A percentile compares a stretch with the other conserved stretches of the same genome.
Conservation (phyloP, 345 rosid genomes). For the Acer saccharum region DNA sequence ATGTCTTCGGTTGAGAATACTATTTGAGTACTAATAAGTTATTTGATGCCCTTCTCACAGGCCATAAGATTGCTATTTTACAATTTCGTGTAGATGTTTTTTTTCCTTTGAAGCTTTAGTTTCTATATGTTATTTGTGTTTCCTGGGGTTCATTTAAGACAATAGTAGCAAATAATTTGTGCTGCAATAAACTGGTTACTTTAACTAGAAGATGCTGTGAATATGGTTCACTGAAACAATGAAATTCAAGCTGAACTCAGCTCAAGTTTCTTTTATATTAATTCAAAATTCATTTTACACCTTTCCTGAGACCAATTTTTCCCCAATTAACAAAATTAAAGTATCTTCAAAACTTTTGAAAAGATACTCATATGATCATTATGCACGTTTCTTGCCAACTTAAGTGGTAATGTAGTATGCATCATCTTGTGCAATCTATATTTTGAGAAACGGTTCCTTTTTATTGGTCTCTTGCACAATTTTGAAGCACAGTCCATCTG, state of each 20-base stretch:
- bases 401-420: not conserved
- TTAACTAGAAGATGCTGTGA: not conserved
- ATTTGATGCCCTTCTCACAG: not conserved
- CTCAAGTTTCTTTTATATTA: not conserved
- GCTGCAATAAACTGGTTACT: not conserved
- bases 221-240: not conserved
- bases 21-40: conserved; percentile 4
- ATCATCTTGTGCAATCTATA: not conserved
- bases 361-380: not conserved
- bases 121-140: not conserved
- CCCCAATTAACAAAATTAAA: not conserved
- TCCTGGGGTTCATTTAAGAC: not conserved
- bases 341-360: not conserved
- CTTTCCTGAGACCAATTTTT: not conserved
- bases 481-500: not conserved
- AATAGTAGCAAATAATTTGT: not conserved
- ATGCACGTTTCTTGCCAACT: not conserved
- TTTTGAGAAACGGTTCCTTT: not conserved
- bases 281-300: not conserved
- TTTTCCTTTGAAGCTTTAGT: not conserved
- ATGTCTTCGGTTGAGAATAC: conserved; percentile 3
- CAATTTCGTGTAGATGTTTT: not conserved
- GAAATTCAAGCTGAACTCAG: not conserved
- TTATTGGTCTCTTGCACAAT: not conserved
- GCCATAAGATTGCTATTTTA: not conserved